Conservation (phyloP, 495 filamentous ascomycete genomes). For the Penicillium taxi region DNA sequence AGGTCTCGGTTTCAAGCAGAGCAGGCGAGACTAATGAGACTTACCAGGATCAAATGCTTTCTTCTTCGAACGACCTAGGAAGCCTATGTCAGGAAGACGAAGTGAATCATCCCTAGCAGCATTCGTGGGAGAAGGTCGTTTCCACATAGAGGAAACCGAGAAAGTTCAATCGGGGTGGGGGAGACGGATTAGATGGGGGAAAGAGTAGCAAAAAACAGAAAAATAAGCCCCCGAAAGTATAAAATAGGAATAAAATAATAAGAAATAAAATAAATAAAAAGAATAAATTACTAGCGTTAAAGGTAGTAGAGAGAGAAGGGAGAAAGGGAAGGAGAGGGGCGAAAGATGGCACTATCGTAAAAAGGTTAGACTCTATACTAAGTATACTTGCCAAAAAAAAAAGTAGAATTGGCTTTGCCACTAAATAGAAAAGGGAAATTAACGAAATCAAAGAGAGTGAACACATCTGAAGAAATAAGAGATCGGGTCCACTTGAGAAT, state of each 20-base stretch:
- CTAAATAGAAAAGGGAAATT: constrained; percentile 1
- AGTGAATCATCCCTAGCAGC: constrained; percentile 31
- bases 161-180: constrained; percentile 10
- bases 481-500: neutral
- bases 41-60: constrained; percentile 27
- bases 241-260: constrained; percentile 6
- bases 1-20: neutral
- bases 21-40: constrained; percentile 13
- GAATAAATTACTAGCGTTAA: neutral
- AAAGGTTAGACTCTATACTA: constrained; percentile 7
- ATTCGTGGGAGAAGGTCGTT: constrained; percentile 39
- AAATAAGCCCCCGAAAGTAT: constrained; percentile 12
- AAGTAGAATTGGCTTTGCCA: neutral
- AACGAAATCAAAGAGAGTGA: neutral
- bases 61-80: constrained; percentile 37
- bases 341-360: constrained; percentile 11
- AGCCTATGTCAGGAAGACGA: constrained; percentile 29
- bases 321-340: constrained; percentile 9
- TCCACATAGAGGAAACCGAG: constrained; percentile 36
- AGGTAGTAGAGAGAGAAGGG: constrained; percentile 7
- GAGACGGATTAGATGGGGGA: constrained; percentile 10
- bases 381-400: constrained; percentile 3
- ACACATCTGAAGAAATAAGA: neutral
- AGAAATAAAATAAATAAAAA: constrained; percentile 8
- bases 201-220: constrained; percentile 10